Evolutionary conservation across 2,329 filamentous ascomycete genomes (phyloP).

Genomic region (Calonectria multiphialidica): DNA sequence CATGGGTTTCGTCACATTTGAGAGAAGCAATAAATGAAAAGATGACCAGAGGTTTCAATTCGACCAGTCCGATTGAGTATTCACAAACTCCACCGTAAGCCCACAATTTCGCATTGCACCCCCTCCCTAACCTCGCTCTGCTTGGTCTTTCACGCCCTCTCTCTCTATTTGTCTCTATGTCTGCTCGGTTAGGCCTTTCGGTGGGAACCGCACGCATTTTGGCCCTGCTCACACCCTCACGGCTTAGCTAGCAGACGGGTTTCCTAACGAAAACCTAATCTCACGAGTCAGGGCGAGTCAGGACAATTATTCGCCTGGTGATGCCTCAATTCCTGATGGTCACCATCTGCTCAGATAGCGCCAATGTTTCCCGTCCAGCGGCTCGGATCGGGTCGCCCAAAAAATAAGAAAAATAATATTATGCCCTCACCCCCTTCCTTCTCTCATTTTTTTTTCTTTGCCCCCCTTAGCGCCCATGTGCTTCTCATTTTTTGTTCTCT

Average conservation of each 20-base stretch:
- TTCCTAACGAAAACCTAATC: constrained; percentile 2
- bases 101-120: neutral
- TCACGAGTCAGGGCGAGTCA: neutral
- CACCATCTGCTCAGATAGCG: neutral
- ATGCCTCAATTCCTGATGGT: neutral
- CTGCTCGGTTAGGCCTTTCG: neutral
- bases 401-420: too few relatives aligned
- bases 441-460: too few relatives aligned
- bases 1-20: neutral
- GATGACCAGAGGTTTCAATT: neutral
- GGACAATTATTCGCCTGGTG: neutral
- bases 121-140: neutral
- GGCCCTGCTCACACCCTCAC: neutral
- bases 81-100: neutral
- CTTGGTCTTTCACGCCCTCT: neutral
- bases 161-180: neutral
- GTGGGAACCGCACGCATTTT: neutral
- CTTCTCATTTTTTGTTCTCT: neutral
- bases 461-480: neutral
- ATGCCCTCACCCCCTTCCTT: too few relatives aligned
- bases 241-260: neutral
- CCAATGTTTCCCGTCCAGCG: neutral
- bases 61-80: neutral
- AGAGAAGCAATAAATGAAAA: neutral
- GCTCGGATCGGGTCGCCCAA: neutral